Conservation (phyloP, 352 stramenopile genomes). For the Elongisporangium undulatum region DNA sequence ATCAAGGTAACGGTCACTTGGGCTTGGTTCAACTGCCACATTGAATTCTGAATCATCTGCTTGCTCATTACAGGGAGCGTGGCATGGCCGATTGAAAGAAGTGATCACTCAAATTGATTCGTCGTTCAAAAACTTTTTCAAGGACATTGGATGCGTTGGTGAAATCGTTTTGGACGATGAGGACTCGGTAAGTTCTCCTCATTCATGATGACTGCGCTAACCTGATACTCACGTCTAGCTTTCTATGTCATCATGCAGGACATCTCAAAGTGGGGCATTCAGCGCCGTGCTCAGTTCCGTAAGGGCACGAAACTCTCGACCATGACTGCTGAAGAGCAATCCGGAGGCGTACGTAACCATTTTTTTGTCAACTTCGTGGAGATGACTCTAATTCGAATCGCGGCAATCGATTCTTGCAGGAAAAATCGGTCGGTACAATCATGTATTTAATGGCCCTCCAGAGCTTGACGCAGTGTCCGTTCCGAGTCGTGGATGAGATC, state of each 20-base stretch:
- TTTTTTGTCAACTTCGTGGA: too few species aligned
- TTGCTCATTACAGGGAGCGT: slow-evolving; percentile 36
- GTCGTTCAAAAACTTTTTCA: slow-evolving; percentile 83
- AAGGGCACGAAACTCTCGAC: slow-evolving; percentile 80
- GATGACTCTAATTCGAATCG: background rate
- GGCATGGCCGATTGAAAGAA: slow-evolving; percentile 59
- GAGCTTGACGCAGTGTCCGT: slow-evolving; percentile 82
- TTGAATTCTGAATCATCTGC: background rate
- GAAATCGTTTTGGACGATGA: slow-evolving; percentile 79
- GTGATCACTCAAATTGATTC: slow-evolving; percentile 77
- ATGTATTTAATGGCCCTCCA: slow-evolving; percentile 91
- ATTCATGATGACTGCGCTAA: slow-evolving; percentile 2
- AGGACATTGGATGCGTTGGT: slow-evolving; percentile 82
- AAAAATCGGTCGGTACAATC: slow-evolving; percentile 90
- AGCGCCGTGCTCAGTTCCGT: slow-evolving; percentile 81
- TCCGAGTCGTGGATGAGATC: slow-evolving; percentile 87
- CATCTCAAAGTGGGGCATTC: slow-evolving; percentile 85
- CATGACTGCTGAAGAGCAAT: slow-evolving; percentile 86
- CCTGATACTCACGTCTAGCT: background rate
- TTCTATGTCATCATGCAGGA: slow-evolving; percentile 31
- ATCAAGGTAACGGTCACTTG: slow-evolving; percentile 48
- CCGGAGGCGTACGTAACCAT: slow-evolving; percentile 66
- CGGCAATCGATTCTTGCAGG: slow-evolving; percentile 22
- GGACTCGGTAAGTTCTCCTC: slow-evolving; percentile 34
- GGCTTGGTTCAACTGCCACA: background rate